Percentiles rank a stretch among this genome's conserved stretches.
These are phyloP conservation scores for Candida vartiovaarae DNA, from an alignment of 805 yeast genomes.

Conservation along the genomic window DNA sequence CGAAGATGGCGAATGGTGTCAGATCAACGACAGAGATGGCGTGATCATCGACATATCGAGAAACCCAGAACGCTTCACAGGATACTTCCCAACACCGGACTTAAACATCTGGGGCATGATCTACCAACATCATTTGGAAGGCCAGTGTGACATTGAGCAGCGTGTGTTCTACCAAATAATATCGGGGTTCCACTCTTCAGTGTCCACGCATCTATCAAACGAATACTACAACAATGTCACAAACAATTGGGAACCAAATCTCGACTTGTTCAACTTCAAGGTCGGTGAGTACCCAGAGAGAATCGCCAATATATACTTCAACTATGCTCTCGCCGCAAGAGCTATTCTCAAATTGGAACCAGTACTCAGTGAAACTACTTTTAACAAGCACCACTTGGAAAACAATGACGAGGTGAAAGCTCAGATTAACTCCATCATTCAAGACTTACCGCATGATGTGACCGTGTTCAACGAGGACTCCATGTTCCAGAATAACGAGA, in stretches of 20 bases:
- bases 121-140: constrained; percentile 61
- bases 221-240: constrained; percentile 69
- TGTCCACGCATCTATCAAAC: constrained; percentile 85
- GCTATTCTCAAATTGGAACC: constrained; percentile 65
- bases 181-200: constrained; percentile 93
- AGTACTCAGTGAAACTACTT: constrained; percentile 43
- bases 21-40: constrained; percentile 58
- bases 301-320: constrained; percentile 81
- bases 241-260: constrained; percentile 78
- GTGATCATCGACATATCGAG: constrained; percentile 81
- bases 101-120: constrained; percentile 90
- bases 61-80: constrained; percentile 95
- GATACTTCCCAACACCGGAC: constrained; percentile 90
- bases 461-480: constrained; percentile 44
- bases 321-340: constrained; percentile 81
- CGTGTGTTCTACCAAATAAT: constrained; percentile 79
- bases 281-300: constrained; percentile 89
- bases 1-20: constrained; percentile 60
- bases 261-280: constrained; percentile 74
- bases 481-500: constrained; percentile 40
- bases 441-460: constrained; percentile 18
- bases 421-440: constrained; percentile 28
- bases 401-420: constrained; percentile 40
- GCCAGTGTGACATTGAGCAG: constrained; percentile 71
- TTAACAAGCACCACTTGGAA: constrained; percentile 34